These are phyloP conservation scores for Sclerotinia trifoliorum DNA, from an alignment of 2,329 filamentous ascomycete species.

Conservation along the genomic window DNA sequence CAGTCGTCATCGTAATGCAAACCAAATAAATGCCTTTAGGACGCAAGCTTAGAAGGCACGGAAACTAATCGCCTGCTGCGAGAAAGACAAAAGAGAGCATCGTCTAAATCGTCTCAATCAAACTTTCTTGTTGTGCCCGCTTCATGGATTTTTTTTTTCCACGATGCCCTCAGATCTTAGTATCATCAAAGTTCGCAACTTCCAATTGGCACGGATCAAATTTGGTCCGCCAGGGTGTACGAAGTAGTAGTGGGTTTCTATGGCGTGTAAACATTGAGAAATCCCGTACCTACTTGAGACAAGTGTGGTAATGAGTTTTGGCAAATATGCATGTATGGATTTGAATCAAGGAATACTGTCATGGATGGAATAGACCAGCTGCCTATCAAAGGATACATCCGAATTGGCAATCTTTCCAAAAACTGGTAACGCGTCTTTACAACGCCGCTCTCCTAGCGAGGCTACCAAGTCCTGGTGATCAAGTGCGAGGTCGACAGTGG, in stretches of 20 bases:
- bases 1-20: not conserved
- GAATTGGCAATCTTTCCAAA: slow-evolving; percentile 15
- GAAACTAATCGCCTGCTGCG: not conserved
- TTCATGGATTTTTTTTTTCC: not conserved
- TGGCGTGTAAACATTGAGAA: slow-evolving; percentile 8
- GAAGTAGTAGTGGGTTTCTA: not conserved
- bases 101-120: slow-evolving; percentile 4
- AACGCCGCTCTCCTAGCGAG: slow-evolving; percentile 21
- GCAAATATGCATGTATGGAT: not conserved
- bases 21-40: not conserved
- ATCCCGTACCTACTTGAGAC: slow-evolving; percentile 11
- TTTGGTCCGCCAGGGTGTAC: not conserved
- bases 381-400: not conserved
- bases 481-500: slow-evolving; percentile 4
- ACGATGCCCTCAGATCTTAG: not conserved
- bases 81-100: not conserved
- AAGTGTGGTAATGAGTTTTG: slow-evolving; percentile 14
- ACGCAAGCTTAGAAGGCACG: not conserved
- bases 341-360: slow-evolving; percentile 6
- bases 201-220: slow-evolving; percentile 15
- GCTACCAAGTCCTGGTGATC: slow-evolving; percentile 17
- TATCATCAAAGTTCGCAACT: not conserved
- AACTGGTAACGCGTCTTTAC: slow-evolving; percentile 7
- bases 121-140: slow-evolving; percentile 3
- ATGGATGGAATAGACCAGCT: slow-evolving; percentile 19